Evolutionary conservation across 371 early-diverging fungal genomes (phyloP), one percentile per base, ranked within the genome.

Genomic region (Basidiobolus meristosporus): DNA sequence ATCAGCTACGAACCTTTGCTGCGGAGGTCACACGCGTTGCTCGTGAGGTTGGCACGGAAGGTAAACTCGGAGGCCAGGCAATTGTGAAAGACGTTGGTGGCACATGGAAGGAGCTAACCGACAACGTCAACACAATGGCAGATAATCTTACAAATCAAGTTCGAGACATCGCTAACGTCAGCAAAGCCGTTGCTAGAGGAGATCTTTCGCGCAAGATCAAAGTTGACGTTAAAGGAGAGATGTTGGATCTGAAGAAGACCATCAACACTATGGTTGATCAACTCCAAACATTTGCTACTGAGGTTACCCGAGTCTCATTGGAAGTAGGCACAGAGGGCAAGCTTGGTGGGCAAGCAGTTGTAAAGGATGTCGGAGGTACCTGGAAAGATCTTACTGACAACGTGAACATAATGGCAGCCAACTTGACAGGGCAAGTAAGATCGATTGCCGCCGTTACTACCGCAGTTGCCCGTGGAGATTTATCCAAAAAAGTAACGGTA

Each of bases 121-220:
- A 69, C 19, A 62, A 64, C 34, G 71, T 68, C 49, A 70, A 68
- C 42, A 58, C 51, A 26, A 68, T 68, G 68, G 68, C 68, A 16
- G 48, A 44, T 57, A 70, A 70, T 43, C 44, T 70, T 41, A 68
- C 68, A 0, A 54, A 50, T 9, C 73, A 73, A 50, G 63, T 60
- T 1, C 60, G 67, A 1, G 63, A 58, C 17, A 68, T 70, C 31
- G 56, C 52, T 31, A 31, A 43, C 41, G 61, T 64, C 19, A 50
- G 47, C 38, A 54, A 50, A 35, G 46, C 59, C 1, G 55, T 63
- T 10, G 57, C 55, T 3, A 22, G 33, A 52, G 68, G 68, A 30
- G 68, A 68, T 44, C 26, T 60, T 5, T 45, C 59, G 22, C 59
- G 61, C 32, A 57, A 60, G 38, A 57, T 62, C 12, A 51, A 44